phyloP scores from a whole-genome alignment of 2,329 filamentous ascomycete genomes.

The Alternaria longipes region DNA sequence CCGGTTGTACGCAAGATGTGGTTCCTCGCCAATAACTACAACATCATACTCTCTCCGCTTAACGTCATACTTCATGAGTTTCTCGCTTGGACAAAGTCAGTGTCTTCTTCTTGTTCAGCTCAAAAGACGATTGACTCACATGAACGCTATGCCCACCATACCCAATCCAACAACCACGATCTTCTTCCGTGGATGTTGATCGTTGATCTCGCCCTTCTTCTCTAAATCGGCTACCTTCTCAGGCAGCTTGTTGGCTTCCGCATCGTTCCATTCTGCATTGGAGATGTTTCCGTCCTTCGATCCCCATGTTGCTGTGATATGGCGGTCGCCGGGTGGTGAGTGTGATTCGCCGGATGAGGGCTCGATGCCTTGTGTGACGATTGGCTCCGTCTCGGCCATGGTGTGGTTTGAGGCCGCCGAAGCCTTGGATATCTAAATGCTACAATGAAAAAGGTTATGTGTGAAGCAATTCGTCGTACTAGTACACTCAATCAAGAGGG shows the following conservation, averaged over 20 bases:
- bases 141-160: slow-evolving; percentile 91
- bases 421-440: background rate
- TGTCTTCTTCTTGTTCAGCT: background rate
- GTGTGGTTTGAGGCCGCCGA: background rate
- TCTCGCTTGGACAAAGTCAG: slow-evolving; percentile 69
- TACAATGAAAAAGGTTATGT: background rate
- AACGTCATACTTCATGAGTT: slow-evolving; percentile 84
- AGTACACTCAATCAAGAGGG: slow-evolving; percentile 13
- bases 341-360: slow-evolving; percentile 45
- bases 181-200: slow-evolving; percentile 62
- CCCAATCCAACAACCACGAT: slow-evolving; percentile 87
- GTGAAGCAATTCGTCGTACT: background rate
- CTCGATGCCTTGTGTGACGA: slow-evolving; percentile 46
- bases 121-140: slow-evolving; percentile 65
- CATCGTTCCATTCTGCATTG: slow-evolving; percentile 58
- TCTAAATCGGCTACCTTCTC: slow-evolving; percentile 52
- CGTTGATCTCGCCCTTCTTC: slow-evolving; percentile 41
- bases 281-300: slow-evolving; percentile 49
- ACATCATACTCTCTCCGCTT: slow-evolving; percentile 80
- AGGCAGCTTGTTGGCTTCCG: slow-evolving; percentile 57
- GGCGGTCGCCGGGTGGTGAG: slow-evolving; percentile 37
- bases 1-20: slow-evolving; percentile 88
- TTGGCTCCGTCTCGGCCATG: slow-evolving; percentile 37
- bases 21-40: slow-evolving; percentile 86
- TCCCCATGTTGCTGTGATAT: slow-evolving; percentile 37